Base-by-base conservation (phyloP, 2,329 filamentous ascomycete genomes). In the Phialophora verrucosa region DNA sequence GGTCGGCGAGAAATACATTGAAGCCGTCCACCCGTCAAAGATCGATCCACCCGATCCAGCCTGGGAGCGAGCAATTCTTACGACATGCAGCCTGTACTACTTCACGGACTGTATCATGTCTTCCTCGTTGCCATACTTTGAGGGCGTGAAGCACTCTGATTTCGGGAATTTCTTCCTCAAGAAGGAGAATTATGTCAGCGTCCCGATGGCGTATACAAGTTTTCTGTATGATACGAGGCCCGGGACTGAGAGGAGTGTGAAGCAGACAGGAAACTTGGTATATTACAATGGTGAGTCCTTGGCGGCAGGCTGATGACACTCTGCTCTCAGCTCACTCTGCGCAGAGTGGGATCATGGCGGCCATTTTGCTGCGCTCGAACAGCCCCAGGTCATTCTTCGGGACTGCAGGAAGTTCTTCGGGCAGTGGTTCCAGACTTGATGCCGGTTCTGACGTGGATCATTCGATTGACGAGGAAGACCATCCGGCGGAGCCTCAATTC, bases 1-100 rank as follows among this genome's bases (percentile, higher is more conserved):
- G 91, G 87, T 94, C 25, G 91, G 91, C 70, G 91, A 94, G 77
- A 94, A 94, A 75, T 70, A 59, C 38, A 49, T 57, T 17, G 68
- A 70, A 32, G 53, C 55, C 20, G 50, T 31, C 17, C 57, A 59
- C 25, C 65, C 67, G 2, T 27, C 55, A 17, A 67, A 66, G 14
- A 50, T 61, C 27, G 35, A 61, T 12, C 20, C 61, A n/a, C 35
- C 59, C 8, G 50, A 55, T 25, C 20, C 54, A 7, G 29, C 17
- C 31, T 65, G 68, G 68, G 57, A 66, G 44, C 54, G 59, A 7
- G 54, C 63, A n/a, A 66, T 68, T 20, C 59, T 69, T 12, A 68
- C 63, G 12, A 67, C 65, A 10, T 64, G 66, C 14, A 61, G 58
- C 29, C 50, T 69, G 31, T 69, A 69, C 58, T 64, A 59, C 44